Evolutionary conservation across 345 rosid genomes (phyloP).

Genomic region (Populus simonii): DNA sequence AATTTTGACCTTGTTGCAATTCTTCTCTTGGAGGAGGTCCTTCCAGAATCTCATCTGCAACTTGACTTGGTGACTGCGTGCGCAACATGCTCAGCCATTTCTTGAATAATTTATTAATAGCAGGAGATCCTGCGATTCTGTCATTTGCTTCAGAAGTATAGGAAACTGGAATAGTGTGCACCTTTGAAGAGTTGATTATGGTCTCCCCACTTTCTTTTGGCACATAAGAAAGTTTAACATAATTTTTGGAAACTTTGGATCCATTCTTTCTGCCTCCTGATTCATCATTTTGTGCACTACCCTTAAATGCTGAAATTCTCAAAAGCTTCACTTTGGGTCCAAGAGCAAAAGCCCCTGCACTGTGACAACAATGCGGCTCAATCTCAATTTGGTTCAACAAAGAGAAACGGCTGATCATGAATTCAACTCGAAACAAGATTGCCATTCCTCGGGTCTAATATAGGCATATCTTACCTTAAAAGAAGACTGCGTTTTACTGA

Average conservation of each 20-base stretch:
- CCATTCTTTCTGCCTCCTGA: conserved; percentile 49
- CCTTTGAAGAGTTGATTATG: conserved; percentile 50
- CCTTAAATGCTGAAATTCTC: conserved; percentile 75
- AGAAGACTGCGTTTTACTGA: conserved; percentile 36
- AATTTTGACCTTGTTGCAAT: conserved; percentile 24
- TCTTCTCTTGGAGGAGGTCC: conserved; percentile 37
- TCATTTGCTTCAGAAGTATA: conserved; percentile 61
- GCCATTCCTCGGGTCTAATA: neutral
- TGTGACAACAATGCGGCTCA: conserved; percentile 43
- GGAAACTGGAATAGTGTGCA: conserved; percentile 54
- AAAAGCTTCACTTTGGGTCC: conserved; percentile 51
- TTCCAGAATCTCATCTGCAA: conserved; percentile 46
- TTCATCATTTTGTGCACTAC: conserved; percentile 57
- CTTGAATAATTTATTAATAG: conserved; percentile 71
- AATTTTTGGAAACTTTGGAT: conserved; percentile 49
- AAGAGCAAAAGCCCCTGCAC: conserved; percentile 50
- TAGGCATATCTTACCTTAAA: conserved; percentile 43
- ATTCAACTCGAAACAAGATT: neutral
- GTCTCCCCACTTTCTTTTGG: conserved; percentile 61
- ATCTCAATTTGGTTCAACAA: conserved; percentile 3
- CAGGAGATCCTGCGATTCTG: conserved; percentile 54
- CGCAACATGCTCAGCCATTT: conserved; percentile 70
- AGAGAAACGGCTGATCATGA: neutral
- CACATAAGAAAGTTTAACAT: conserved; percentile 64
- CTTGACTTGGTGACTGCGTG: conserved; percentile 52